Conservation (phyloP, 2,329 filamentous ascomycete species). For the Botrytis pseudocinerea region DNA sequence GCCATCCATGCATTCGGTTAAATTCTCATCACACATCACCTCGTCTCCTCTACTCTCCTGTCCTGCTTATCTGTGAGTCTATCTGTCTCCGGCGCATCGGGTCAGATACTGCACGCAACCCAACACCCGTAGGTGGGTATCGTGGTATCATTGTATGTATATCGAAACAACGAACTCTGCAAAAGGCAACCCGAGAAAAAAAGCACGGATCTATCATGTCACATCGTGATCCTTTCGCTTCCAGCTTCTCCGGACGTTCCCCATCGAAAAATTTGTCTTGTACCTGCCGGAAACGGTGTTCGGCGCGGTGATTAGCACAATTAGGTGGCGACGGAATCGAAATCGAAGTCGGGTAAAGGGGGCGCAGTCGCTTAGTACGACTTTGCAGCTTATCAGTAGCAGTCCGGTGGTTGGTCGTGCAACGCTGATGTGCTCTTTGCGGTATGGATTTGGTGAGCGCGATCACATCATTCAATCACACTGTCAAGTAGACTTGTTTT, state of each 20-base stretch:
- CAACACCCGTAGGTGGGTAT: background rate
- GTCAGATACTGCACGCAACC: background rate
- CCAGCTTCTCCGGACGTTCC: background rate
- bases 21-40: too few species aligned
- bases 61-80: background rate
- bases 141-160: too few species aligned
- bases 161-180: background rate
- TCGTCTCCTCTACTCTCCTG: background rate
- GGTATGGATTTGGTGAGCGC: background rate
- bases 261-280: background rate
- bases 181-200: background rate
- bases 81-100: background rate
- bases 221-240: background rate
- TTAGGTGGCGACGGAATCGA: background rate
- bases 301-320: background rate
- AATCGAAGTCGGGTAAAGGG: background rate
- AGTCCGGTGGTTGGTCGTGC: background rate
- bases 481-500: background rate
- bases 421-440: background rate
- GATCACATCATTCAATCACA: background rate
- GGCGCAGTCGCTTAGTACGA: constrained; percentile 17
- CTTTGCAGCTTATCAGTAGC: background rate
- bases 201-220: background rate
- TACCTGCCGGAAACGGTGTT: background rate
- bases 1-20: background rate